Base-by-base conservation (phyloP, 805 yeast genomes). In the Ogataea pignaliae region DNA sequence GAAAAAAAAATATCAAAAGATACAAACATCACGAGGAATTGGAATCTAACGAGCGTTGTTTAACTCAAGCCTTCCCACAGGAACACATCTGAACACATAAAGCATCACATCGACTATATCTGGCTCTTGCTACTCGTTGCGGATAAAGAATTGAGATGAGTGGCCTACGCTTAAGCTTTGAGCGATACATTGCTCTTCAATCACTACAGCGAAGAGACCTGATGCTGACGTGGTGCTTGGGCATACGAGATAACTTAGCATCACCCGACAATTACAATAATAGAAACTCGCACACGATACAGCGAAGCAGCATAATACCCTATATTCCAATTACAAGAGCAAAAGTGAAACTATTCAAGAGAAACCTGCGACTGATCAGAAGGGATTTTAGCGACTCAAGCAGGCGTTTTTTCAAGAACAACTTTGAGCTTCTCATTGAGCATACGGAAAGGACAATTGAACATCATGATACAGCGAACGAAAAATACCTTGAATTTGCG, bases 141-240 rank as follows among this genome's bases (percentile, higher is more conserved):
- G 35, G 33, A 26, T 26, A 17, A 29, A 10, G 16, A 8, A 17
- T 29, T 12, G 18, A 37, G 18, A 59, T 60, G 65, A 52, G 54
- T 40, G 54, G 51, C 45, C 37, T 58, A 18, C 52, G 46, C 42
- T 34, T 54, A 30, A 61, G 60, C 10, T 54, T 58, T 35, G 53
- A 51, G 32, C 52, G 65, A 32, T 59, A 56, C 43, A 17, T 52
- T 43, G 63, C 60, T 47, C 37, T 54, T 21, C 55, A 50, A 32
- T 18, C 50, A 4, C 29, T 56, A 8, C 54, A 51, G 35, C 55
- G 56, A 44, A 51, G 63, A 42, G 62, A 59, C 28, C 42, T 50
- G 34, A 59, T 60, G 51, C 47, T 60, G 12, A 47, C 40, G 37
- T 60, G 64, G 65, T 60, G 58, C 38, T 34, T 56, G 35, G 58